Percentiles rank a stretch among this genome's conserved stretches.
phyloP scores from a whole-genome alignment of 2,329 filamentous ascomycete species.

The Colletotrichum sp. region DNA sequence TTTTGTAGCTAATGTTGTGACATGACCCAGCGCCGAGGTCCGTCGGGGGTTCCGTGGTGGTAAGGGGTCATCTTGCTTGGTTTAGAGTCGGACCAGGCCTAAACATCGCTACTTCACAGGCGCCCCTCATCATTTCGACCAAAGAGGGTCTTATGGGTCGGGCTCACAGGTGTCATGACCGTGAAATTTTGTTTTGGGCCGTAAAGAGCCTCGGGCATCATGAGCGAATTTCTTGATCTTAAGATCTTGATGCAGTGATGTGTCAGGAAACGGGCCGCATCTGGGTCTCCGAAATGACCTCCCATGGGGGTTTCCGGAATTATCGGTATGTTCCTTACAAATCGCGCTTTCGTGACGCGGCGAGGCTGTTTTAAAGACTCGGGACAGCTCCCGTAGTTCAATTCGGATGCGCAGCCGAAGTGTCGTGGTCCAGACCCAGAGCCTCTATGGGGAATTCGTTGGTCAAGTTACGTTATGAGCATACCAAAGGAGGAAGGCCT shows the following conservation, averaged over 20 bases:
- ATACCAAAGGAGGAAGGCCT: background rate
- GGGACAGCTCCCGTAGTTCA: background rate
- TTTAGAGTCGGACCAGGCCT: background rate
- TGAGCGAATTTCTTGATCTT: background rate
- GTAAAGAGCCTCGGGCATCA: no score
- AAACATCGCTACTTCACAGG: background rate
- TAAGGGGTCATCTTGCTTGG: constrained; percentile 37
- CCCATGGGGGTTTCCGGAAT: background rate
- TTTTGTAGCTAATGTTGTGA: background rate
- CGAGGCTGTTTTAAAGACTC: background rate
- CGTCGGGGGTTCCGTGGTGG: constrained; percentile 16
- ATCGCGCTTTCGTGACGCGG: background rate
- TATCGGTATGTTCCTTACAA: background rate
- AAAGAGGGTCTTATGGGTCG: background rate
- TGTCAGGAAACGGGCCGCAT: background rate
- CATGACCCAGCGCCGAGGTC: background rate
- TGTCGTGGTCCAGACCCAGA: background rate
- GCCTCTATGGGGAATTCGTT: background rate
- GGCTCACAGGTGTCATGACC: background rate
- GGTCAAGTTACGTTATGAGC: background rate
- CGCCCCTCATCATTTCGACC: background rate
- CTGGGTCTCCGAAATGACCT: background rate
- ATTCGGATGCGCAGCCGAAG: background rate
- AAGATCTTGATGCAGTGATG: background rate
- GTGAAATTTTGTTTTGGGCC: background rate